phyloP scores from a whole-genome alignment of 75 land plant genomes.

The Sequoiadendron giganteum region DNA sequence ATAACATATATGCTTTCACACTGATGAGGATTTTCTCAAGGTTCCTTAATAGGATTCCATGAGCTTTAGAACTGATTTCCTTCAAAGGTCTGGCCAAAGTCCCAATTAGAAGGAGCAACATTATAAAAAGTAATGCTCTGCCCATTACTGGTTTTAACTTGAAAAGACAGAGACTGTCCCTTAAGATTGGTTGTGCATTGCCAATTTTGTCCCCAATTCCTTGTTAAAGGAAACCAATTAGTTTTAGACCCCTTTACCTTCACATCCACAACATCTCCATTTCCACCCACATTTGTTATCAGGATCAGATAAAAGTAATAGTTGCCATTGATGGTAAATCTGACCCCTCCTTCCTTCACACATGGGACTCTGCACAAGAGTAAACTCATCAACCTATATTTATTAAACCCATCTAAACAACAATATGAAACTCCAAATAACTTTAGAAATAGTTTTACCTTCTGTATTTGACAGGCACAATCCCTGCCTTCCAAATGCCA shows the following conservation, averaged over 20 bases:
- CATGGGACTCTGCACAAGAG: conserved; percentile 22
- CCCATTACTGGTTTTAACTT: conserved; percentile 30
- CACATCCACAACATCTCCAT: conserved; percentile 32
- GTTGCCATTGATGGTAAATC: conserved; percentile 30
- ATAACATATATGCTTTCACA: background rate
- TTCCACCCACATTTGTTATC: conserved; percentile 35
- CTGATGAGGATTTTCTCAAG: too few species aligned
- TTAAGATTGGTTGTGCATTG: conserved; percentile 13
- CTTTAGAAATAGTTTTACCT: background rate
- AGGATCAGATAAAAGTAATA: conserved; percentile 31
- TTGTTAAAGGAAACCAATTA: conserved; percentile 33
- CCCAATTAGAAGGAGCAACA: conserved; percentile 27
- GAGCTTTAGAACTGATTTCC: conserved; percentile 11
- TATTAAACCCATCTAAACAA: background rate
- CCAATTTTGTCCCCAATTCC: conserved; percentile 43
- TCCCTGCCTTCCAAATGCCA: conserved; percentile 30
- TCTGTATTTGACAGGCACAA: conserved; percentile 21
- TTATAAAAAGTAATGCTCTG: conserved; percentile 13
- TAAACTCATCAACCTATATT: too few species aligned
- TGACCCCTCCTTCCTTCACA: conserved; percentile 27
- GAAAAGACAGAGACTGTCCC: conserved; percentile 33
- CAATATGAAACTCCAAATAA: background rate
- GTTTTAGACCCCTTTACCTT: conserved; percentile 30
- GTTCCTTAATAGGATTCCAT: background rate
- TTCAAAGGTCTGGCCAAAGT: conserved; percentile 34